Evolutionary conservation across 192 early-diverging fungal species (phyloP), one percentile per base, ranked within the genome.

Genomic region (Dissophora globulifera): DNA sequence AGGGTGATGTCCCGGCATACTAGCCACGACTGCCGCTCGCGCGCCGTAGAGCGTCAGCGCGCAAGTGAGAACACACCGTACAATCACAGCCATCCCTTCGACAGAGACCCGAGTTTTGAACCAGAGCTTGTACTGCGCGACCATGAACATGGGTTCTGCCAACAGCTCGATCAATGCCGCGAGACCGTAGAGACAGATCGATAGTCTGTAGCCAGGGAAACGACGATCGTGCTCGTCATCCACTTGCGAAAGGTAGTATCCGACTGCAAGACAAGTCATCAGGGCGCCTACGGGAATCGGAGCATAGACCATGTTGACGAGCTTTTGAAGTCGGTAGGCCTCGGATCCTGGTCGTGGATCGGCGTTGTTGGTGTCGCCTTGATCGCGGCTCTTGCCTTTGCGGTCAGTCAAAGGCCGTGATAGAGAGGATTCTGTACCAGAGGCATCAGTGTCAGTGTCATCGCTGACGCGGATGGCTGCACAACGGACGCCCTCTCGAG

Each of bases 61-160:
- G 32, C 94, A 84, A 3, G 93, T 90, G 5, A 85, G 62, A 6
- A 93, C 27, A 59, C 94, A 97, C 56, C 92, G 84, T 15, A 88
- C 71, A 31, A 90, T 42, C 23, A 98, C 90, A 0, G 92, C 94
- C n/a, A 84, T 52, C 0, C 92, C 95, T 67, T 99, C 96, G 31
- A 94, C 84, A 27, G 83, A 78, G 4, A 94, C 95, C 19, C 96
- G 90, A 12, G 93, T 62, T 55, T 84, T 85, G 67, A 95, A 95
- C 75, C 91, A 81, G 20, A 96, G 76, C 32, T 83, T 84, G 54
- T 87, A 86, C 31, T 91, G 84, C 0, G 90, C 85, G 16, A 92
- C 64, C 29, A 93, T 88, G 79, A 90, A 96, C 32, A 98, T 70
- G 9, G 97, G 97, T 78, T 99, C 97, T 15, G 90, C 83, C 1